Evolutionary conservation across 139 green algal genomes (phyloP), one percentile per base, ranked within the genome.

Genomic region (Chlorella vulgaris): DNA sequence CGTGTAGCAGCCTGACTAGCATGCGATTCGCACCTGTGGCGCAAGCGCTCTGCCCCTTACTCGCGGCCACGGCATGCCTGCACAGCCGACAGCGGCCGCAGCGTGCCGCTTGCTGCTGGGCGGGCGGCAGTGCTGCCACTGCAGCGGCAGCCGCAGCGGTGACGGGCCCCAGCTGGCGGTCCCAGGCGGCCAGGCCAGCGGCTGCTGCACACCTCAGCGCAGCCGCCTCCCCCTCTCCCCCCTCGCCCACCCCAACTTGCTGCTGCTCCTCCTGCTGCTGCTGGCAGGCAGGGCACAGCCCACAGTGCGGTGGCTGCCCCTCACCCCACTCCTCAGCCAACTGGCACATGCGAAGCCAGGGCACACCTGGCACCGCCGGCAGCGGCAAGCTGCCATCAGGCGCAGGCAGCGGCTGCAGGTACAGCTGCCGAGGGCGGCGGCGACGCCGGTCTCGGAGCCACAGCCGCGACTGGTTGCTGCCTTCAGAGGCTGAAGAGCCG

Each of bases 91-190:
- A 79, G 51, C 24, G 36, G 53, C 73, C 73, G 28, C 73, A 79
- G 29, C 53, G 73, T 10, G 73, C 73, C 35, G 24, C 18, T 18
- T 22, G 22, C 35, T 31, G 73, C 53, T 79, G 73, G 1, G 73
- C 50, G 8, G 24, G 10, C 0, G 73, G 73, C 53, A 69, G 36
- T 4, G 35, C 26, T 18, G 53, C 73, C 26, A 79, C 7, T 1
- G 35, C 38, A 21, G 21, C 31, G 35, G 42, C 73, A 2, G 73
- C 73, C 2, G 73, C 73, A 1, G 7, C 18, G 53, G 73, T 79
- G 73, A 79, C 73, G n/a, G 73, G 73, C 1, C 73, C 73, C 36
- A 79, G 73, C 53, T 79, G 73, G 13, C 73, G 22, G 53, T 79
- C 51, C 73, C 73, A 79, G 2, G 73, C 36, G 24, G 38, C 35